Evolutionary conservation across 257 asterid species (phyloP).

Genomic region (Solanum infundibuliforme): DNA sequence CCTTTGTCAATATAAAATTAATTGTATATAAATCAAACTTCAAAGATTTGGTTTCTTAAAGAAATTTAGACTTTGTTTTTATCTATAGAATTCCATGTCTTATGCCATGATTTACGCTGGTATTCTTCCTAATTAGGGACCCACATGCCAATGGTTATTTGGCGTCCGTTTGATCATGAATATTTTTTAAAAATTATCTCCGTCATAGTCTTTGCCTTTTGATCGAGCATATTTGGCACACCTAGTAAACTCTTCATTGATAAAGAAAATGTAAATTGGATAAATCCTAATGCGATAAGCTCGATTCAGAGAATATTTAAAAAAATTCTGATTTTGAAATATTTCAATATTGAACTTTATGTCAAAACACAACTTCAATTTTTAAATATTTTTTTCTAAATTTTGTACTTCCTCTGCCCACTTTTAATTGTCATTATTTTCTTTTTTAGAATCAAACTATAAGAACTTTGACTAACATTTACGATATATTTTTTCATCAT

Average conservation of each 20-base stretch:
- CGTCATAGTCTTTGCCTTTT: too few species aligned
- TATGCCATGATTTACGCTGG: conserved; percentile 28
- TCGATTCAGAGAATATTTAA: too few species aligned
- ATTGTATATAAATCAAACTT: background rate
- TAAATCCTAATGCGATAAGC: too few species aligned
- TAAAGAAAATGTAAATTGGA: too few species aligned
- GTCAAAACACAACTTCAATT: background rate
- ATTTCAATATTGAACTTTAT: too few species aligned
- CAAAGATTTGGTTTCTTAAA: background rate
- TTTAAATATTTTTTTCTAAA: background rate
- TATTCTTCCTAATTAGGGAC: background rate
- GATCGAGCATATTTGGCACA: background rate
- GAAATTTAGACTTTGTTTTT: background rate
- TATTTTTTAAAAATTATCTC: background rate
- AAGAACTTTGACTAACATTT: too few species aligned
- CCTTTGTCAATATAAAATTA: background rate
- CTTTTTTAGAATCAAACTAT: background rate
- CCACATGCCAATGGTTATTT: background rate
- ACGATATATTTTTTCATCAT: too few species aligned
- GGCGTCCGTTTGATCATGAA: background rate
- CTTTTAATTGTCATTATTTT: too few species aligned
- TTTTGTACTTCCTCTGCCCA: background rate
- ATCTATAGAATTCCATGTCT: conserved; percentile 9
- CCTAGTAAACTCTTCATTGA: too few species aligned
- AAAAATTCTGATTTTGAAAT: too few species aligned